A percentile compares a stretch with the other conserved stretches of the same genome.
phyloP scores from a whole-genome alignment of 2,329 filamentous ascomycete species.

The Fusarium sp. region DNA sequence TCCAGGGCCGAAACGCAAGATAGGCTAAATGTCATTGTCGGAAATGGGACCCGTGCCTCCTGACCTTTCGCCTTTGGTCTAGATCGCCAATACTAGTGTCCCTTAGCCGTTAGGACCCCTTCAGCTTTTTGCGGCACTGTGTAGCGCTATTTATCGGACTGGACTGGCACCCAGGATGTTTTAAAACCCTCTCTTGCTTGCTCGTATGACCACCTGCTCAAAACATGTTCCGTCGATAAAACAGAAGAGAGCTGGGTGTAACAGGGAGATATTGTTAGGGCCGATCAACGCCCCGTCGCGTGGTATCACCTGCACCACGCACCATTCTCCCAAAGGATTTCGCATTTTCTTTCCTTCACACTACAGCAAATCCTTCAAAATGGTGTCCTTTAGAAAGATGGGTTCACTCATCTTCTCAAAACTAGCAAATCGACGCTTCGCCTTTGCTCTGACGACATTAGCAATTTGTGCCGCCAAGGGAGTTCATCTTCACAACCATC shows the following conservation, averaged over 20 bases:
- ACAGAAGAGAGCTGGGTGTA: slow-evolving; percentile 1
- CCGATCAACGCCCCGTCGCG: slow-evolving; percentile 8
- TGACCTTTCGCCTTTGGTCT: neutral
- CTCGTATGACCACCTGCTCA: neutral
- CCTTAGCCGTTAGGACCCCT: slow-evolving; percentile 6
- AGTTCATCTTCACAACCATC: slow-evolving; percentile 49
- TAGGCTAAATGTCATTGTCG: neutral
- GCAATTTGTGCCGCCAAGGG: slow-evolving; percentile 47
- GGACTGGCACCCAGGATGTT: neutral
- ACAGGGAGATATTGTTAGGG: slow-evolving; percentile 9
- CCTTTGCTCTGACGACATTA: slow-evolving; percentile 48
- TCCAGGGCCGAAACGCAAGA: neutral
- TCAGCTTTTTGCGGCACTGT: neutral
- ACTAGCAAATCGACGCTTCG: slow-evolving; percentile 46
- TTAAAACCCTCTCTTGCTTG: too few relatives aligned
- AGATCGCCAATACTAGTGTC: slow-evolving; percentile 11
- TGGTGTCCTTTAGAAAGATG: slow-evolving; percentile 21
- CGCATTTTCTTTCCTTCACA: neutral
- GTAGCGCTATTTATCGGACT: slow-evolving; percentile 28
- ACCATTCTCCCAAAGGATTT: neutral
- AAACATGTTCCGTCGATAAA: slow-evolving; percentile 5
- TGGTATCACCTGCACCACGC: neutral
- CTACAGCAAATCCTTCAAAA: neutral
- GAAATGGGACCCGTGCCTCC: neutral
- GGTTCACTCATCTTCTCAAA: slow-evolving; percentile 33